Base-by-base conservation (phyloP, 306 rosid genomes). In the Vigna angularis region DNA sequence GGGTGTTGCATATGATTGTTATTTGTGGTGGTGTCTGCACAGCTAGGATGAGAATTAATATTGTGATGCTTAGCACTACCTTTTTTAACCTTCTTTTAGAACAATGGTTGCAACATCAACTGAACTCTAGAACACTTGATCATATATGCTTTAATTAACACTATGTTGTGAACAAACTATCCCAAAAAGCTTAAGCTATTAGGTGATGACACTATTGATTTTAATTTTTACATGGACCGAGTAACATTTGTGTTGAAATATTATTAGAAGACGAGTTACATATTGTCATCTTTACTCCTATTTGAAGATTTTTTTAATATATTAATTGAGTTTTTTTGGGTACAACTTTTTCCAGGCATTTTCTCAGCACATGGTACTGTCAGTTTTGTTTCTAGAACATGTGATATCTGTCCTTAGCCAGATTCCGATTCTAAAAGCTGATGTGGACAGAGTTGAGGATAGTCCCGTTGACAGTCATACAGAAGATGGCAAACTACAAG, bases 311-410 rank as follows among this genome's bases (percentile, higher is more conserved):
- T 55, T 28, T n/a, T 20, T 45, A 3, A 36, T 68, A 34, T 49
- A 51, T 13, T 70, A 42, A 57, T 66, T 77, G 73, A 79, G 20
- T 26, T 66, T 76, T 78, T 4, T 45, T 3, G 38, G 20, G 48
- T 38, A 24, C 16, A 71, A 64, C 50, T 26, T 80, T 73, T 82
- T 74, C 70, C 86, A 95, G 98, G 95, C 94, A 72, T 95, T 95
- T 87, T 90, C 98, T 74, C 98, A 95, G 89, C 97, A 95, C 85
- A 47, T 87, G 67, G 86, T 53, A 78, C 91, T 95, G 70, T 95
- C 98, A 32, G 74, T 80, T 77, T 84, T 80, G 85, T 95, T 95
- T 86, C 91, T 95, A 78, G 98, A 95, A 84, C 98, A 95, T 58
- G 89, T 89, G 79, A 81, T 95, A 83, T 61, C 81, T 74, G 89